phyloP scores from a whole-genome alignment of 768 basidiomycete genomes.

The Naematelia aurantialba region DNA sequence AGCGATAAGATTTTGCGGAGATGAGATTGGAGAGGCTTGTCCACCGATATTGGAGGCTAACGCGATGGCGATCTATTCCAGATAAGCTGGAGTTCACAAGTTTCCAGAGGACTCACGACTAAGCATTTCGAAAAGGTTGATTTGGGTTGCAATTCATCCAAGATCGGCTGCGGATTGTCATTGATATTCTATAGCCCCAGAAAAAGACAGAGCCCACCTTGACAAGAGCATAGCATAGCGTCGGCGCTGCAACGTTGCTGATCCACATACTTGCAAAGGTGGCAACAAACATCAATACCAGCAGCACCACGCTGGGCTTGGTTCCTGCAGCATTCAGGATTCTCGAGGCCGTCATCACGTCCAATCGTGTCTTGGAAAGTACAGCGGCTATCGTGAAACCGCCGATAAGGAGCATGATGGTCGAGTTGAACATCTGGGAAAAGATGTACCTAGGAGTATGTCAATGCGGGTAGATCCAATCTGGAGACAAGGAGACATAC shows the following conservation, averaged over 20 bases:
- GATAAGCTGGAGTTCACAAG: not conserved
- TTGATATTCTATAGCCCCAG: not conserved
- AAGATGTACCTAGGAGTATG: conserved; percentile 70
- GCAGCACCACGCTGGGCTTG: conserved; percentile 74
- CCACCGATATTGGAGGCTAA: conserved; percentile 98
- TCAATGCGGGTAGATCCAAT: not conserved
- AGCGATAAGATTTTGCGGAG: conserved; percentile 95
- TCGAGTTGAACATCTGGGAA: conserved; percentile 92
- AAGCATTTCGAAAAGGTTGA: conserved; percentile 84
- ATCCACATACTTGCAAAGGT: conserved; percentile 99
- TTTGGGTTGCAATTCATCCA: conserved; percentile 80
- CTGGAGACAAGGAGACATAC: conserved; percentile 57
- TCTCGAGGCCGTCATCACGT: conserved; percentile 79
- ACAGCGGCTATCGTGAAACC: conserved; percentile 98
- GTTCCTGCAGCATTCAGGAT: conserved; percentile 88
- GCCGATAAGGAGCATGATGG: conserved; percentile 96
- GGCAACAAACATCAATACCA: conserved; percentile 92
- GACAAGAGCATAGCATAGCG: conserved; percentile 92
- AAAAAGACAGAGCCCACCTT: conserved; percentile 57
- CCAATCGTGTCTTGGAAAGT: conserved; percentile 90
- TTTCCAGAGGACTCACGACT: conserved; percentile 62
- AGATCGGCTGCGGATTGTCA: conserved; percentile 67
- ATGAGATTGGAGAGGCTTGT: conserved; percentile 94
- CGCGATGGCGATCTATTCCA: conserved; percentile 84
- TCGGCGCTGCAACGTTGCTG: conserved; percentile 96